These are phyloP conservation scores for Hymenoscyphus fraxineus DNA, from an alignment of 2,329 filamentous ascomycete species.

Conservation along the genomic window DNA sequence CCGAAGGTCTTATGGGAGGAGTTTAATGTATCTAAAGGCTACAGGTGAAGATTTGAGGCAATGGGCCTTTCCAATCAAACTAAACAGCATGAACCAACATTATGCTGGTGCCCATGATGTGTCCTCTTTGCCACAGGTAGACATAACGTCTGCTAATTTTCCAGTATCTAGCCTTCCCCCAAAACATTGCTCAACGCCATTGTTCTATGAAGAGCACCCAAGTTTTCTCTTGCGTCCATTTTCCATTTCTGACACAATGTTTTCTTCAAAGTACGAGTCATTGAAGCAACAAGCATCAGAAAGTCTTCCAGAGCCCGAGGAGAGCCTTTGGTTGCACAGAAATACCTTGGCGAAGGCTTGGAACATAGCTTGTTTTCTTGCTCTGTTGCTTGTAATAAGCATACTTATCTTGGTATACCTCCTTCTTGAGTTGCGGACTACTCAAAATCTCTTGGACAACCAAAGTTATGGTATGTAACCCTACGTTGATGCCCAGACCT, in stretches of 20 bases:
- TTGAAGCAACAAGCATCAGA: background rate
- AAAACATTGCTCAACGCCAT: background rate
- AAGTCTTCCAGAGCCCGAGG: background rate
- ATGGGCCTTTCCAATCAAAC: too few relatives aligned
- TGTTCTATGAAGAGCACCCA: background rate
- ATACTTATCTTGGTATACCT: background rate
- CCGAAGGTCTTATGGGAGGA: too few relatives aligned
- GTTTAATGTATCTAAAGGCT: too few relatives aligned
- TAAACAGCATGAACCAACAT: too few relatives aligned
- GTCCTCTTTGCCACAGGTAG: too few relatives aligned
- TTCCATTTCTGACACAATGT: background rate
- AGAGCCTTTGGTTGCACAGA: background rate
- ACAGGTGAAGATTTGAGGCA: too few relatives aligned
- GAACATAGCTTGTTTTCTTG: background rate
- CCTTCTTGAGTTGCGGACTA: background rate
- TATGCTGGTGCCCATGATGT: too few relatives aligned
- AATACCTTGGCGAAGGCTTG: background rate
- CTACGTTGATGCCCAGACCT: background rate
- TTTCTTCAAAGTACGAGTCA: background rate
- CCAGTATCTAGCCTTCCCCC: too few relatives aligned
- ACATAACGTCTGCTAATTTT: too few relatives aligned
- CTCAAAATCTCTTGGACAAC: background rate
- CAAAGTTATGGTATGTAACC: background rate
- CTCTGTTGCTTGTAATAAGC: too few relatives aligned
- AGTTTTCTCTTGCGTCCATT: background rate